Conservation (phyloP, 768 basidiomycete genomes). For the Termitomyces heimii region DNA sequence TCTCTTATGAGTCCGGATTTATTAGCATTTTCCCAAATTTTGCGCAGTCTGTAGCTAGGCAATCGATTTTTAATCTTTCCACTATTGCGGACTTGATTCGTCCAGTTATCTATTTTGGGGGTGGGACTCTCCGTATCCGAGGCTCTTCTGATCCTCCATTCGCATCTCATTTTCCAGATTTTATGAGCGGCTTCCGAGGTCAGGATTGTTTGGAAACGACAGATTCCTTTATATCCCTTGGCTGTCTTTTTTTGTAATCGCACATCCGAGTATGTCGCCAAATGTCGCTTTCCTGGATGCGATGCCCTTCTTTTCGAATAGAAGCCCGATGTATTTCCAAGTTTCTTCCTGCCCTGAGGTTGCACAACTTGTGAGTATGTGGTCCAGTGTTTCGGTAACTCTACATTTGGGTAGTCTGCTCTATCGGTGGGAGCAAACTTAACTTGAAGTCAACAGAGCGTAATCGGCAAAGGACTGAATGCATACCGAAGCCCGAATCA, state of each 20-base stretch:
- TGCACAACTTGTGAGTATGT: conserved; percentile 22
- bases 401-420: conserved; percentile 13
- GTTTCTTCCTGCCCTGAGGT: conserved; percentile 14
- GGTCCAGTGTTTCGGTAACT: conserved; percentile 19
- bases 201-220: conserved; percentile 15
- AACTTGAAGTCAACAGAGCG: no score
- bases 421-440: no score
- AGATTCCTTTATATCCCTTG: background rate
- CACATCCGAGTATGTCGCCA: conserved; percentile 17
- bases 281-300: background rate
- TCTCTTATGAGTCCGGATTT: background rate
- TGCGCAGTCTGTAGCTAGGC: background rate
- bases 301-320: background rate
- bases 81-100: background rate
- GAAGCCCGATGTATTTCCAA: conserved; percentile 11
- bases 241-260: background rate
- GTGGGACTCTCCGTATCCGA: background rate
- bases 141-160: conserved; percentile 16
- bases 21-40: background rate
- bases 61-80: background rate
- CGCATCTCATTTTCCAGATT: conserved; percentile 24
- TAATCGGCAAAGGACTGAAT: no score
- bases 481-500: no score
- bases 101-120: background rate
- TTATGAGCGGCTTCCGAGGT: conserved; percentile 22